Conservation (phyloP, 2,329 filamentous ascomycete species). For the Fusarium nanum region DNA sequence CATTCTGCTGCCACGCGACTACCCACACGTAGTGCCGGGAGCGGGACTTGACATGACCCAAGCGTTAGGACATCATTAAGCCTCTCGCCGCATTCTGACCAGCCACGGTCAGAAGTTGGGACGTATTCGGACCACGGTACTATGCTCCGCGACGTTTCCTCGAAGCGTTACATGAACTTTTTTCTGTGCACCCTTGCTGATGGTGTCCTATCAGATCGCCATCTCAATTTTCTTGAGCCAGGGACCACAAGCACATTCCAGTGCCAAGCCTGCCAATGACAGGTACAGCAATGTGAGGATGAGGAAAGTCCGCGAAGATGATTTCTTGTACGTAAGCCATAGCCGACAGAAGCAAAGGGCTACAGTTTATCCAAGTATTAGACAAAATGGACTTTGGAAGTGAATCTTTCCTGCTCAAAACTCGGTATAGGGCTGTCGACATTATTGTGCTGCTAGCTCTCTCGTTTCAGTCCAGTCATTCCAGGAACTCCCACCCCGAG, state of each 20-base stretch:
- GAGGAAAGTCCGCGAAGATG: constrained; percentile 6
- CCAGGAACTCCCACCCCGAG: constrained; percentile 2
- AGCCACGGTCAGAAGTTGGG: constrained; percentile 30
- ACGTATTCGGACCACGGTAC: constrained; percentile 28
- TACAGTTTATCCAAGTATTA: not conserved
- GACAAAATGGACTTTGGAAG: not conserved
- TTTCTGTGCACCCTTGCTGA: constrained; percentile 24
- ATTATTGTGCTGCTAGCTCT: constrained; percentile 1
- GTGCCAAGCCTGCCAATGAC: constrained; percentile 31
- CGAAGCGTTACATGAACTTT: constrained; percentile 26
- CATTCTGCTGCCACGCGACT: constrained; percentile 45
- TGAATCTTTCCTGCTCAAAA: not conserved
- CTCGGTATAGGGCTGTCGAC: constrained; percentile 5
- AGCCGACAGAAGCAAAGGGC: not conserved
- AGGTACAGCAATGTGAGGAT: constrained; percentile 15
- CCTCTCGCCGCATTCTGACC: constrained; percentile 38
- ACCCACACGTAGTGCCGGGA: constrained; percentile 42
- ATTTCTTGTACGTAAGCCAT: constrained; percentile 2
- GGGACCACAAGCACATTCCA: constrained; percentile 22
- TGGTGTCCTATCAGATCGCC: constrained; percentile 44
- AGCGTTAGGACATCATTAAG: constrained; percentile 37
- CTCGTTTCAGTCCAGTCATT: constrained; percentile 5
- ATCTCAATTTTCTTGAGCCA: constrained; percentile 24
- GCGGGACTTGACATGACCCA: constrained; percentile 41
- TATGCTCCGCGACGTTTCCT: constrained; percentile 24